A percentile compares a stretch with the other conserved stretches of the same genome.
Evolutionary conservation across 2,329 filamentous ascomycete species (phyloP).

Genomic region (Zelopaecilomyces penicillatus): DNA sequence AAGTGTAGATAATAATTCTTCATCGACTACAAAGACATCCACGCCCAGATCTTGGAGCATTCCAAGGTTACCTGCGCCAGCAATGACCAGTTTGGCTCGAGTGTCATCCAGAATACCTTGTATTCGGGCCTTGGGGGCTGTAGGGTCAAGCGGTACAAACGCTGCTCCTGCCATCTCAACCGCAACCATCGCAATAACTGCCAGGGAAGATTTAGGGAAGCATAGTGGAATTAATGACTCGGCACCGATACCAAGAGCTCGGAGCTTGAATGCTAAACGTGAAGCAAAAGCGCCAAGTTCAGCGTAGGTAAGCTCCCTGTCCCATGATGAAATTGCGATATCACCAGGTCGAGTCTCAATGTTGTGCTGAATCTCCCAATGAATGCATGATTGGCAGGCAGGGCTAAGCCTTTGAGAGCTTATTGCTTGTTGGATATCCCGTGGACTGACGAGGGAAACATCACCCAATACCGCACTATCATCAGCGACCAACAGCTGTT

Average conservation of each 20-base stretch:
- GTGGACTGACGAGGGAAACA: slow-evolving; percentile 4
- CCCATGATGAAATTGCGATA: slow-evolving; percentile 3
- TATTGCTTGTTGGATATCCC: slow-evolving; percentile 4
- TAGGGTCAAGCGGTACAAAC: slow-evolving; percentile 38
- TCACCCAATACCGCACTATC: background rate
- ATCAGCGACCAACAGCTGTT: background rate
- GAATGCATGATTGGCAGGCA: background rate
- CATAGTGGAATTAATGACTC: slow-evolving; percentile 31
- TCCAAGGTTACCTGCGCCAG: slow-evolving; percentile 6
- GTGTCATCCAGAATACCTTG: slow-evolving; percentile 36
- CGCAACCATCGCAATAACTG: slow-evolving; percentile 34
- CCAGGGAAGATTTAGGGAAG: slow-evolving; percentile 41
- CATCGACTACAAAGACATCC: slow-evolving; percentile 23
- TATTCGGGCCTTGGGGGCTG: slow-evolving; percentile 35
- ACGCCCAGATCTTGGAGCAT: slow-evolving; percentile 17
- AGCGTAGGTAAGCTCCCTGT: slow-evolving; percentile 4
- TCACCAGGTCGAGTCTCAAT: slow-evolving; percentile 1
- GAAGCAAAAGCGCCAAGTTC: slow-evolving; percentile 1
- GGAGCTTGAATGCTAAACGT: background rate
- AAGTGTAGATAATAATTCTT: slow-evolving; percentile 25
- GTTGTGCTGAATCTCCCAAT: slow-evolving; percentile 3
- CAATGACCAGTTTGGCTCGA: slow-evolving; percentile 28
- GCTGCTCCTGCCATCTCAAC: slow-evolving; percentile 41
- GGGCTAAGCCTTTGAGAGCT: background rate
- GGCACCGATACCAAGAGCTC: background rate